Conservation (phyloP, 176 grass and related monocot species). For the Neostapfia colusana region DNA sequence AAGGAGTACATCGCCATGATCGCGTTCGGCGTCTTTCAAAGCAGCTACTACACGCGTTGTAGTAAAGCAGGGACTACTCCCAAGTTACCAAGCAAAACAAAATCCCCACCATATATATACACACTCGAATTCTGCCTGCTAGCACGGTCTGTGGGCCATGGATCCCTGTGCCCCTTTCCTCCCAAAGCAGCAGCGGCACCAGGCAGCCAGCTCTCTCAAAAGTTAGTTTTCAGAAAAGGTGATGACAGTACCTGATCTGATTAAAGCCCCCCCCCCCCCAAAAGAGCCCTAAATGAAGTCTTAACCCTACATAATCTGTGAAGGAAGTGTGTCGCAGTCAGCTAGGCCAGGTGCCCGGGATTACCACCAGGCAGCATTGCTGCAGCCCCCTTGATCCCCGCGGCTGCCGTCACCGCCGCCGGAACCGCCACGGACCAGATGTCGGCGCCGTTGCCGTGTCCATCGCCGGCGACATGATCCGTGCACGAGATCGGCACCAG, state of each 20-base stretch:
- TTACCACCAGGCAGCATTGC: background rate
- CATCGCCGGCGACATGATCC: constrained; percentile 60
- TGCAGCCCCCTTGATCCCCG: background rate
- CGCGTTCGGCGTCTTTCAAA: constrained; percentile 15
- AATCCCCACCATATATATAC: background rate
- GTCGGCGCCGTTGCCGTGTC: constrained; percentile 59
- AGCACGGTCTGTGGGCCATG: background rate
- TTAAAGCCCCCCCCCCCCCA: constrained; percentile 23
- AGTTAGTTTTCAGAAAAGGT: constrained; percentile 27
- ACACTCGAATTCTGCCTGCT: constrained; percentile 13
- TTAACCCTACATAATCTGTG: constrained; percentile 26
- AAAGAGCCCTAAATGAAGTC: constrained; percentile 7
- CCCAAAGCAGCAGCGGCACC: background rate
- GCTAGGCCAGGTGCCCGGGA: constrained; percentile 23
- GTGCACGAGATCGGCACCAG: constrained; percentile 76
- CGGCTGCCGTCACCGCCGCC: constrained; percentile 15
- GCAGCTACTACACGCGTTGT: background rate
- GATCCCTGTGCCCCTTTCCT: constrained; percentile 26
- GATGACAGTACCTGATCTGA: constrained; percentile 9
- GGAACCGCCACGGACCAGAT: constrained; percentile 59
- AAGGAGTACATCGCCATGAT: constrained; percentile 13
- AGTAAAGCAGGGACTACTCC: background rate
- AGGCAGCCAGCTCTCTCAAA: background rate
- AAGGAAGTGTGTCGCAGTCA: background rate
- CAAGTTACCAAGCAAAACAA: background rate